These are phyloP conservation scores for Dactylella cylindrospora DNA, from an alignment of 2,329 filamentous ascomycete species.

Conservation along the genomic window DNA sequence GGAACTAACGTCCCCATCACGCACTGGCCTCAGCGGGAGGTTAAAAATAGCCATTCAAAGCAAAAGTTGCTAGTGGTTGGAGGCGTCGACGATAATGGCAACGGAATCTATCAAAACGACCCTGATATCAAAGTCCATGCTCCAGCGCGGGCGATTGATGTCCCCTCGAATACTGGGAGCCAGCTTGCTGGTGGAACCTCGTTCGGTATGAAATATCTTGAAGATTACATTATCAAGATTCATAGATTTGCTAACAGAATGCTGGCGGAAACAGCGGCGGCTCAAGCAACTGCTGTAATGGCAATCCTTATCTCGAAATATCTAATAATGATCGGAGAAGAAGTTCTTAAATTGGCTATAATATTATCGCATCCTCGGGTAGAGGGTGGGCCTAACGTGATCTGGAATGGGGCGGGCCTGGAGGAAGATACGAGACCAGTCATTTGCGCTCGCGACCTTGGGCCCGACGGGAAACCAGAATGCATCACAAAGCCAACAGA, in stretches of 20 bases:
- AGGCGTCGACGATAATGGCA: constrained; percentile 15
- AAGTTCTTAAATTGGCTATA: neutral
- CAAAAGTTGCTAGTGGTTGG: constrained; percentile 23
- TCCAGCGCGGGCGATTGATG: constrained; percentile 24
- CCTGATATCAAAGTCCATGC: constrained; percentile 12
- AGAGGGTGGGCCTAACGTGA: constrained; percentile 10
- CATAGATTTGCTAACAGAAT: neutral
- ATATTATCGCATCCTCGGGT: neutral
- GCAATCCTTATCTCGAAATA: constrained; percentile 15
- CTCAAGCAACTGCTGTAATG: constrained; percentile 11
- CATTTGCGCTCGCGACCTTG: too few relatives aligned
- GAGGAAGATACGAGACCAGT: too few relatives aligned
- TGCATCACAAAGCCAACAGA: too few relatives aligned
- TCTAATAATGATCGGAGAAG: neutral
- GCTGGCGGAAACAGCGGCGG: constrained; percentile 6
- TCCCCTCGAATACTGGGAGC: constrained; percentile 32
- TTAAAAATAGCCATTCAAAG: neutral
- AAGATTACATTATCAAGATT: neutral
- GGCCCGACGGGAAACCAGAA: too few relatives aligned
- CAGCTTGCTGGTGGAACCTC: constrained; percentile 25
- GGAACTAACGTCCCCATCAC: constrained; percentile 1
- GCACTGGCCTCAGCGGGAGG: constrained; percentile 14
- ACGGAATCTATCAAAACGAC: constrained; percentile 18
- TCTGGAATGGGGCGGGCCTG: constrained; percentile 30
- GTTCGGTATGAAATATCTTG: constrained; percentile 7